Percentiles rank a stretch among this genome's conserved stretches.
These are phyloP conservation scores for Euptelea pleiosperma DNA, from an alignment of 164 flowering plant species.

Conservation along the genomic window DNA sequence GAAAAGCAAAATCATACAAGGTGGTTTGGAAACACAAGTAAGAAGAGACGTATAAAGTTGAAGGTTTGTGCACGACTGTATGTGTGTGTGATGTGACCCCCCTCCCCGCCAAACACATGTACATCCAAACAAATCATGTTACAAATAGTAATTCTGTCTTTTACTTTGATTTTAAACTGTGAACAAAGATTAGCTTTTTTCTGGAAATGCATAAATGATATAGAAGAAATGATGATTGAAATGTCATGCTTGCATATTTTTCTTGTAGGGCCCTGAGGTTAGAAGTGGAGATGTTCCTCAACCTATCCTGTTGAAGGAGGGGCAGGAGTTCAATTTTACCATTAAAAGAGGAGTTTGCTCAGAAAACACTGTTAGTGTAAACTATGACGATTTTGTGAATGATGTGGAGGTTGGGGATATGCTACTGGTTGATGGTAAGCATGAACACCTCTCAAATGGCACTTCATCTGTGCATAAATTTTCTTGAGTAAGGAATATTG, in stretches of 20 bases:
- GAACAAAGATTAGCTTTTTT: too few relatives aligned
- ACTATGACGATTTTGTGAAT: slow-evolving; percentile 93
- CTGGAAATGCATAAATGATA: too few relatives aligned
- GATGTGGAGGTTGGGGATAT: slow-evolving; percentile 92
- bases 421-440: slow-evolving; percentile 90
- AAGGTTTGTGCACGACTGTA: too few relatives aligned
- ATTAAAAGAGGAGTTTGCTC: slow-evolving; percentile 85
- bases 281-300: slow-evolving; percentile 97
- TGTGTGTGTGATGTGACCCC: too few relatives aligned
- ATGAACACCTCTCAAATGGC: neutral
- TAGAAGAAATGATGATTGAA: neutral
- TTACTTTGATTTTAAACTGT: too few relatives aligned
- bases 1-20: too few relatives aligned
- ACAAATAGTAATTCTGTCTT: too few relatives aligned
- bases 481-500: too few relatives aligned
- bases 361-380: slow-evolving; percentile 87
- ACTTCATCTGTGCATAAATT: slow-evolving; percentile 9
- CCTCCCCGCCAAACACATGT: too few relatives aligned
- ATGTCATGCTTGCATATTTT: slow-evolving; percentile 1
- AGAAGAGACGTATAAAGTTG: too few relatives aligned
- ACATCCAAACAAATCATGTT: too few relatives aligned
- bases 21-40: too few relatives aligned
- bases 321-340: slow-evolving; percentile 90
- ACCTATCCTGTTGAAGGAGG: slow-evolving; percentile 80
- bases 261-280: slow-evolving; percentile 92